Evolutionary conservation across 306 rosid genomes (phyloP).

Genomic region (Herpetospermum pedunculosum): DNA sequence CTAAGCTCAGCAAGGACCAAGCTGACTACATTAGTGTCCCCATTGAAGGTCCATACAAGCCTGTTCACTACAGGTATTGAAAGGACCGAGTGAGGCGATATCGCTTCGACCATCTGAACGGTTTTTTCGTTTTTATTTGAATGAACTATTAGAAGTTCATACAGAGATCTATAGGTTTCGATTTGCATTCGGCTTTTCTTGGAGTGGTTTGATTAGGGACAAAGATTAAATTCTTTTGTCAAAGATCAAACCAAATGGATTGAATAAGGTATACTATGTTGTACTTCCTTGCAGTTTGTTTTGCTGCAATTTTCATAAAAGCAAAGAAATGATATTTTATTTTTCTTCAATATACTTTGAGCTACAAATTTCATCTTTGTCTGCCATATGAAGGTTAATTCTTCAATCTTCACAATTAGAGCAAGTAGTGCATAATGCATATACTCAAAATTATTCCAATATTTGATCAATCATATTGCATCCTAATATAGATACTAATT

Average conservation of each 20-base stretch:
- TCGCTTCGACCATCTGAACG: background rate
- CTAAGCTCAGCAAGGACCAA: conserved; percentile 71
- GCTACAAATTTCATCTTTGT: too few relatives aligned
- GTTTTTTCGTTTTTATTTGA: background rate
- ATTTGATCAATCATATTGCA: background rate
- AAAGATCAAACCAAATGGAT: background rate
- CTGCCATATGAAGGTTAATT: background rate
- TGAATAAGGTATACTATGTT: background rate
- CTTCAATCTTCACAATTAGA: too few relatives aligned
- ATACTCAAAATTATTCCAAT: too few relatives aligned
- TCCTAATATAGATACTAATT: background rate
- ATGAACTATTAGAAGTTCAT: background rate
- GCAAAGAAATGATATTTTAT: background rate
- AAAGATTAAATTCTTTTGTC: background rate
- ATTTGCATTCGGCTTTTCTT: conserved; percentile 14
- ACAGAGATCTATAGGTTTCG: conserved; percentile 17
- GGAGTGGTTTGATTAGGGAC: conserved; percentile 6
- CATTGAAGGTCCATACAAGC: conserved; percentile 92
- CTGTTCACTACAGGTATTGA: conserved; percentile 81
- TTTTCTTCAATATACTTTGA: background rate
- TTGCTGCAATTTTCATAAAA: background rate
- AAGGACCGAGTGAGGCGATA: background rate
- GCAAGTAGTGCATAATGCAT: too few relatives aligned
- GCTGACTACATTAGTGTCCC: conserved; percentile 89
- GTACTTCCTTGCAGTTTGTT: background rate